Percentiles rank a stretch among this genome's conserved stretches.
phyloP scores from a whole-genome alignment of 345 rosid species.

The Rhizophora mangle region DNA sequence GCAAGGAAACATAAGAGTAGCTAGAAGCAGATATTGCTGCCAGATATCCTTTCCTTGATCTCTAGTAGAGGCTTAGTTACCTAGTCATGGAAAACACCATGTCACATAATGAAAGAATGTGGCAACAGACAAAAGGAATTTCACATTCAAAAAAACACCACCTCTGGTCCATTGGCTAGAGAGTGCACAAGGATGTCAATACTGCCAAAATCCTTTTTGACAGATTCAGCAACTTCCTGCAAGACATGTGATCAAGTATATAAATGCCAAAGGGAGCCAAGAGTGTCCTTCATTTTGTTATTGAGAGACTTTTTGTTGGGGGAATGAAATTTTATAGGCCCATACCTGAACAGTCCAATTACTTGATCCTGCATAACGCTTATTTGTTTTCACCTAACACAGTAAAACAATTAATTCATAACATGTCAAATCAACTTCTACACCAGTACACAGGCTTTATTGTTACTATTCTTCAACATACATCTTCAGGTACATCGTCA shows the following conservation, averaged over 20 bases:
- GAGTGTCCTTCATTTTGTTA: not conserved
- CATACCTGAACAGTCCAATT: slow-evolving; percentile 95
- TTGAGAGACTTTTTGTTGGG: not conserved
- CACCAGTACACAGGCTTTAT: not conserved
- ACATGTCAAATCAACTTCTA: slow-evolving; percentile 6
- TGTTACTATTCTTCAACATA: slow-evolving; percentile 21
- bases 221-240: slow-evolving; percentile 90
- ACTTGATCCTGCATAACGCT: slow-evolving; percentile 82
- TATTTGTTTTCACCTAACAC: slow-evolving; percentile 69
- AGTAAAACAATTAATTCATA: not conserved
- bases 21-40: slow-evolving; percentile 95
- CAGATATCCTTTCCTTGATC: slow-evolving; percentile 90
- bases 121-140: not conserved
- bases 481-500: slow-evolving; percentile 52
- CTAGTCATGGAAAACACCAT: slow-evolving; percentile 24
- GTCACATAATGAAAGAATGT: not conserved
- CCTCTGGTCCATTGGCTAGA: slow-evolving; percentile 97
- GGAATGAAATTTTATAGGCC: not conserved
- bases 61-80: slow-evolving; percentile 88
- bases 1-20: slow-evolving; percentile 81
- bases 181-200: slow-evolving; percentile 95
- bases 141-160: slow-evolving; percentile 17
- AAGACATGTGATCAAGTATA: not conserved
- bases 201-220: slow-evolving; percentile 78
- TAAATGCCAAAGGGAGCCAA: not conserved